Conservation (phyloP, 2,329 filamentous ascomycete genomes). For the Sporothrix phasma region DNA sequence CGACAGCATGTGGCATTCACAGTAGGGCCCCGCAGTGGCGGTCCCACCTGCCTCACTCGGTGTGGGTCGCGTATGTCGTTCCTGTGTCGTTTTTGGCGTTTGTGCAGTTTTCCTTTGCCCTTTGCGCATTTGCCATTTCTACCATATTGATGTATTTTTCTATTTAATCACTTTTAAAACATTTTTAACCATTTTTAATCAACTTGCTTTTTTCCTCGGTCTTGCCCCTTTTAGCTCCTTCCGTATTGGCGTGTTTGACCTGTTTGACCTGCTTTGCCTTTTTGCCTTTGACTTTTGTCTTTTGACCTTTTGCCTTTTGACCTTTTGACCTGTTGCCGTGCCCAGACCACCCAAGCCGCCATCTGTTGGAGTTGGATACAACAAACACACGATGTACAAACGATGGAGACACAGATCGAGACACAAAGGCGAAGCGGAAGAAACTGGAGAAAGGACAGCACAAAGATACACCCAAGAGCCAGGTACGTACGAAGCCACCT, state of each 20-base stretch:
- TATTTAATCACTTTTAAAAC: neutral
- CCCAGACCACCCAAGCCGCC: neutral
- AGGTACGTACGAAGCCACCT: no score
- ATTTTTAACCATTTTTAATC: neutral
- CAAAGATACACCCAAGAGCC: no score
- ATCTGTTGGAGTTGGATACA: neutral
- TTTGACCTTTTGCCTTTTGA: neutral
- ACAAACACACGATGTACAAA: neutral
- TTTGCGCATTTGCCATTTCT: no score
- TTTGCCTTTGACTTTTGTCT: no score
- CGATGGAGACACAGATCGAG: neutral
- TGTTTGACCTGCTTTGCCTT: no score
- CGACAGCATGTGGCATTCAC: neutral
- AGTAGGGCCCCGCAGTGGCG: slow-evolving; percentile 5
- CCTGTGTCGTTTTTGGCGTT: no score
- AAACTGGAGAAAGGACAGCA: neutral
- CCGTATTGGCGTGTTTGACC: neutral
- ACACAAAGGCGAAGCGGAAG: neutral
- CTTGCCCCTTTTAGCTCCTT: neutral
- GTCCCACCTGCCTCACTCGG: neutral
- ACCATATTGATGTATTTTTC: neutral
- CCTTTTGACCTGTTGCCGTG: neutral
- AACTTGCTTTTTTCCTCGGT: neutral
- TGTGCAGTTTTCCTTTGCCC: no score
- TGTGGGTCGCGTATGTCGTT: neutral